Evolutionary conservation across 345 rosid species (phyloP), one percentile per base, ranked within the genome.

Genomic region (Arabis hirsuta): DNA sequence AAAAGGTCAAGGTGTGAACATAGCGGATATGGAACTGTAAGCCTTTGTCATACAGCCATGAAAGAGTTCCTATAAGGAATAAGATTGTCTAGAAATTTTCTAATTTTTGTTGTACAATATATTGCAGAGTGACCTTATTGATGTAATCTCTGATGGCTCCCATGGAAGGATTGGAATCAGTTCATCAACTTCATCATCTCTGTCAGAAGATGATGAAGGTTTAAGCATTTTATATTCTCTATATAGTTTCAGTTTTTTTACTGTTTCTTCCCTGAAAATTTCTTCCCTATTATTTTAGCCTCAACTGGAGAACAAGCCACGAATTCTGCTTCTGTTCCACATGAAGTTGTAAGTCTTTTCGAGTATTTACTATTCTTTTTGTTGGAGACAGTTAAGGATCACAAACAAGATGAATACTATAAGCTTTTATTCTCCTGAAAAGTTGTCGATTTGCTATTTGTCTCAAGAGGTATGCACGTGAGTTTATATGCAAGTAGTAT

Each of bases 21-120:
- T 57, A 65, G 73, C 26, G 69, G 65, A 80, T 56, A 64, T 60
- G 67, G 62, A 76, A 74, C 44, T 69, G 91, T 88, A 76, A 81
- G 89, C 69, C 38, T 56, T 52, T 45, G 3, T 34, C 50, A 31
- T 31, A 6, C 16, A 53, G 60, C 5, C 62, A 36, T 53, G 42
- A 54, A 61, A 34, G 57, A 43, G 36, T 11, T 54, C 4, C 3
- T 20, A 26, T 36, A 36, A 36, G 57, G 50, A 47, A 9, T 44
- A 41, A 12, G 62, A 39, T 36, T 55, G 31, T 57, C 19, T 5
- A 39, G 16, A 39, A 16, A 7, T 26, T 45, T 42, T 55, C 16
- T 46, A 57, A 60, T 57, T 68, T 39, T 32, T 16, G 3, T 22
- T 27, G 11, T 63, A 14, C 7, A 29, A 55, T 10, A 3, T 55